Percentiles rank a stretch among this genome's conserved stretches.
These are phyloP conservation scores for Tephrocybe rancida DNA, from an alignment of 768 basidiomycete species.

Conservation along the genomic window DNA sequence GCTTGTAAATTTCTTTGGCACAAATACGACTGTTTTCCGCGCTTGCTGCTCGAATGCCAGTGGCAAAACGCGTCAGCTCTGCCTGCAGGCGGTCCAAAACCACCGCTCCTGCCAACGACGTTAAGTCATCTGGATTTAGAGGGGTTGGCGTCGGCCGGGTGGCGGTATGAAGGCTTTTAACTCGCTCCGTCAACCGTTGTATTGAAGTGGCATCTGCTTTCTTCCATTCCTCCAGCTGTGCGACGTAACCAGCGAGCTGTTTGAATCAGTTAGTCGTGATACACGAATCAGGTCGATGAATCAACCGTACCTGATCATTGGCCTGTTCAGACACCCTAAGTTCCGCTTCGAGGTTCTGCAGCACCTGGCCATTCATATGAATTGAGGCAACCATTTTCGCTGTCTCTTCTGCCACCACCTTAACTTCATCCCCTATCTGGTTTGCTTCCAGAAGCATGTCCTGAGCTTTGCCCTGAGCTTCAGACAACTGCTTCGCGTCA, in stretches of 20 bases:
- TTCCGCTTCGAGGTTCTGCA: constrained; percentile 7
- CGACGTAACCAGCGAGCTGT: constrained; percentile 10
- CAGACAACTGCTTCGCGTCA: constrained; percentile 2
- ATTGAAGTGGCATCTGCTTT: constrained; percentile 22
- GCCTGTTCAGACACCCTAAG: constrained; percentile 1
- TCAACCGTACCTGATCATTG: neutral
- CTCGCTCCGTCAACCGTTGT: constrained; percentile 22
- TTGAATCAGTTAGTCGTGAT: neutral
- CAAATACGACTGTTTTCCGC: constrained; percentile 23
- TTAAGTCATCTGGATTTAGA: constrained; percentile 20
- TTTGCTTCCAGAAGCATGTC: neutral
- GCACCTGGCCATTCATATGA: neutral
- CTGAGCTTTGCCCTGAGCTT: neutral
- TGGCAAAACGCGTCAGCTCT: constrained; percentile 26
- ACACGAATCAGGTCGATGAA: neutral
- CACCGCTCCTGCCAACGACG: constrained; percentile 15
- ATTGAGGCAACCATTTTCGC: neutral
- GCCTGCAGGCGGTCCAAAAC: constrained; percentile 21
- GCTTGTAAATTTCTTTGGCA: constrained; percentile 25
- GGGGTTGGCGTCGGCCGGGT: constrained; percentile 15
- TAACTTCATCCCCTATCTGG: constrained; percentile 2
- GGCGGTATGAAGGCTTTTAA: constrained; percentile 24
- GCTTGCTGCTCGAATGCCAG: constrained; percentile 23
- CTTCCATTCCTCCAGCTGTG: constrained; percentile 20
- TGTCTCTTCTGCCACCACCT: constrained; percentile 2